A percentile compares a stretch with the other conserved stretches of the same genome.
These are phyloP conservation scores for Thermothelomyces thermophilus DNA, from an alignment of 2,329 filamentous ascomycete genomes.

Conservation along the genomic window DNA sequence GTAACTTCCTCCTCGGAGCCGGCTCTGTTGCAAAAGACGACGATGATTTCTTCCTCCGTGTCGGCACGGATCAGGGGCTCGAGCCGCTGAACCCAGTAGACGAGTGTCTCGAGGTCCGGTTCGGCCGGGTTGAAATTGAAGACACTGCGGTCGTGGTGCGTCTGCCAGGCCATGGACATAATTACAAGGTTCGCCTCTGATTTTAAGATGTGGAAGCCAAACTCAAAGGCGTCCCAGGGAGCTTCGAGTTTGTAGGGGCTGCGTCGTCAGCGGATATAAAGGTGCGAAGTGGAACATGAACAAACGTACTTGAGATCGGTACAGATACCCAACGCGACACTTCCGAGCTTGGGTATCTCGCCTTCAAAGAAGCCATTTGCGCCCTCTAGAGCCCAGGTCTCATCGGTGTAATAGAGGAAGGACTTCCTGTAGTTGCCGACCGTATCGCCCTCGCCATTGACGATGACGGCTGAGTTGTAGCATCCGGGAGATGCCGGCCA, in stretches of 20 bases:
- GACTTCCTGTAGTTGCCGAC: conserved; percentile 56
- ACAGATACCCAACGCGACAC: conserved; percentile 54
- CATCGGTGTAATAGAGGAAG: conserved; percentile 53
- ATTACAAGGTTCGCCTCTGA: conserved; percentile 56
- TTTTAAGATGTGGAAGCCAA: conserved; percentile 51
- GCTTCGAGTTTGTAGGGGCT: conserved; percentile 47
- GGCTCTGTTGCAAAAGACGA: conserved; percentile 65
- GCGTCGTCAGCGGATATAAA: conserved; percentile 19
- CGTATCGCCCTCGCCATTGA: conserved; percentile 53
- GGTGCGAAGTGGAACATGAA: not conserved
- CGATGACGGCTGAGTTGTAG: conserved; percentile 49
- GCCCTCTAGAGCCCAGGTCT: conserved; percentile 55
- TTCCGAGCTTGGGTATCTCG: conserved; percentile 42
- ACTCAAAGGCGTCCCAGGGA: conserved; percentile 44
- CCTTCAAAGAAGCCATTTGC: conserved; percentile 43
- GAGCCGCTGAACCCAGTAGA: conserved; percentile 68
- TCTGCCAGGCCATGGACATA: conserved; percentile 73
- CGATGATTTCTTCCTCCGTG: conserved; percentile 51
- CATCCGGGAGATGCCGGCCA: conserved; percentile 49
- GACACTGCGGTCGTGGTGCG: conserved; percentile 42
- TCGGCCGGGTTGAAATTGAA: conserved; percentile 46
- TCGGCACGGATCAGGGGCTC: conserved; percentile 55
- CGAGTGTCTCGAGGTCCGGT: conserved; percentile 66
- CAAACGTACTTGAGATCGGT: conserved; percentile 55
- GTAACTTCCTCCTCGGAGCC: conserved; percentile 59